Percentiles rank a stretch among this genome's conserved stretches.
These are phyloP conservation scores for Tricholoma bakamatsutake DNA, from an alignment of 768 basidiomycete genomes.

Conservation along the genomic window DNA sequence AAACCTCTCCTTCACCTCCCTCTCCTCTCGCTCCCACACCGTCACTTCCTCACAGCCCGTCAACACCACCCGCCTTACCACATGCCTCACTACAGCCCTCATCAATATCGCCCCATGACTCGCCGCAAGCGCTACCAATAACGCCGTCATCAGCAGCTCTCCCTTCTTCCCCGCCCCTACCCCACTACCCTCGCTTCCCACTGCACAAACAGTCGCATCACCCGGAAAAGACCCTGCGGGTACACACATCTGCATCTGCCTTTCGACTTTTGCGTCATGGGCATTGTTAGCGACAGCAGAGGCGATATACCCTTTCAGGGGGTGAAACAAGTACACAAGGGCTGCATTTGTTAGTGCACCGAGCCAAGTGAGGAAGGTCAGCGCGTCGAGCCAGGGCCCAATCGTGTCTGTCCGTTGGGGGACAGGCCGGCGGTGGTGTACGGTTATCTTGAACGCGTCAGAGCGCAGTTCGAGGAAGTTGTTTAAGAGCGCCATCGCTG, in stretches of 20 bases:
- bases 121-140: conserved; percentile 73
- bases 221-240: neutral
- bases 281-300: neutral
- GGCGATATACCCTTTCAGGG: conserved; percentile 2
- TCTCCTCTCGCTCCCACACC: conserved; percentile 50
- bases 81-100: conserved; percentile 53
- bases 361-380: conserved; percentile 87
- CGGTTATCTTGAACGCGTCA: conserved; percentile 93
- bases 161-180: conserved; percentile 34
- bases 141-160: conserved; percentile 56
- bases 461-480: conserved; percentile 89
- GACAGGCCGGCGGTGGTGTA: conserved; percentile 78
- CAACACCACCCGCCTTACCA: conserved; percentile 78
- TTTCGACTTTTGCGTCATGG: neutral
- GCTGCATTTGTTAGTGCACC: conserved; percentile 84
- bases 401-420: conserved; percentile 87
- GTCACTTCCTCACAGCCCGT: conserved; percentile 61
- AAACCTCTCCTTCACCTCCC: conserved; percentile 35
- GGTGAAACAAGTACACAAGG: conserved; percentile 82
- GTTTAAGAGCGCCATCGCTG: conserved; percentile 82
- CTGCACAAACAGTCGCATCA: neutral
- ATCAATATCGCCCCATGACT: conserved; percentile 81
- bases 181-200: conserved; percentile 3
- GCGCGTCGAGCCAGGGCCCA: conserved; percentile 88
- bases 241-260: neutral